Percentiles rank a stretch among this genome's conserved stretches.
phyloP scores from a whole-genome alignment of 345 rosid genomes.

The Punica granatum region DNA sequence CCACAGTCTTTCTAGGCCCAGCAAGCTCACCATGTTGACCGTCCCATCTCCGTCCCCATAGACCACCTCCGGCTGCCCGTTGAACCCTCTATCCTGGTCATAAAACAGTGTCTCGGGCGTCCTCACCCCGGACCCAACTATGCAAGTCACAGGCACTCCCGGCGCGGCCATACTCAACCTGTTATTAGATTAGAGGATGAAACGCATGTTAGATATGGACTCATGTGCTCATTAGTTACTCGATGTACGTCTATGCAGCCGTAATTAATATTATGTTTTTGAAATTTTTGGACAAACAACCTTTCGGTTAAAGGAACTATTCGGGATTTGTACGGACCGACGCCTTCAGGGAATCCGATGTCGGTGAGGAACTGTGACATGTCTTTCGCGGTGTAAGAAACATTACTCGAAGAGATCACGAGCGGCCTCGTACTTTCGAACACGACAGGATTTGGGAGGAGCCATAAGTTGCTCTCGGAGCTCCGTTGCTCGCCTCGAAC shows the following conservation, averaged over 20 bases:
- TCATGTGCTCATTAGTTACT: background rate
- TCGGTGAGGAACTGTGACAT: slow-evolving; percentile 38
- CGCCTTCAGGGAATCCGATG: slow-evolving; percentile 63
- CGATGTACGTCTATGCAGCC: background rate
- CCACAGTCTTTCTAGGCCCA: slow-evolving; percentile 47
- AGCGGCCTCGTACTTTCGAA: slow-evolving; percentile 33
- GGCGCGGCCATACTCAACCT: slow-evolving; percentile 19
- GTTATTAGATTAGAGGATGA: background rate
- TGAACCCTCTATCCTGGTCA: slow-evolving; percentile 36
- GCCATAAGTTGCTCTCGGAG: slow-evolving; percentile 82
- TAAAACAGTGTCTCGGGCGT: slow-evolving; percentile 59
- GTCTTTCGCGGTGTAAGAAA: slow-evolving; percentile 44
- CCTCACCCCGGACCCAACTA: slow-evolving; percentile 49
- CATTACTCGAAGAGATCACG: slow-evolving; percentile 32
- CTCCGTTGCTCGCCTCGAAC: slow-evolving; percentile 69
- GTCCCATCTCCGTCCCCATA: slow-evolving; percentile 95
- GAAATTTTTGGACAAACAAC: background rate
- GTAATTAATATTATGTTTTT: background rate
- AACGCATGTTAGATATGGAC: background rate
- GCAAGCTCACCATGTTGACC: slow-evolving; percentile 58
- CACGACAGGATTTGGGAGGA: slow-evolving; percentile 53
- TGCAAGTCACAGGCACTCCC: slow-evolving; percentile 55
- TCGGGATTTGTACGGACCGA: slow-evolving; percentile 47
- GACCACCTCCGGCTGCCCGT: slow-evolving; percentile 46
- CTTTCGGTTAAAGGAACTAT: slow-evolving; percentile 40